Percentiles rank a stretch among this genome's conserved stretches.
Conservation (phyloP, 129 eudicot species). For the Artemisia argyi region DNA sequence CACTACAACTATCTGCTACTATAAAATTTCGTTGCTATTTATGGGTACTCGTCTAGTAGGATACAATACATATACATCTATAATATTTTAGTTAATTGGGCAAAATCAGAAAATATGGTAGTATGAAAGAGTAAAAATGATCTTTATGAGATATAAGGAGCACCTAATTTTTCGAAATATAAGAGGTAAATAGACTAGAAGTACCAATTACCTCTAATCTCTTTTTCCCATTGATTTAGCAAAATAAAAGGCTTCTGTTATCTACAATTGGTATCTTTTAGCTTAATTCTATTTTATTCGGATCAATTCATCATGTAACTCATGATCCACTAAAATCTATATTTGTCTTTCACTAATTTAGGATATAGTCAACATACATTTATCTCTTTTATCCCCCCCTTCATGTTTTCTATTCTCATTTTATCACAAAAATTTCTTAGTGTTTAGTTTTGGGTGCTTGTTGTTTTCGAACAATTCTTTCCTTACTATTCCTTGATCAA, state of each 20-base stretch:
- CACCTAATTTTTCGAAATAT: slow-evolving; percentile 25
- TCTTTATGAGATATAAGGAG: slow-evolving; percentile 14
- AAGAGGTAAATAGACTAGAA: slow-evolving; percentile 16
- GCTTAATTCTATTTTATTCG: slow-evolving; percentile 12
- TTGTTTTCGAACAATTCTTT: slow-evolving; percentile 10
- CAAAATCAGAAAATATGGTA: background rate
- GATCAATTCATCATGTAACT: slow-evolving; percentile 29
- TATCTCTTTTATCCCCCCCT: slow-evolving; percentile 10
- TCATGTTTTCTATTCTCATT: slow-evolving; percentile 11
- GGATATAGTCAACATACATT: slow-evolving; percentile 28
- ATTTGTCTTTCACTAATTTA: slow-evolving; percentile 29
- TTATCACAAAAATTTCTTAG: slow-evolving; percentile 7
- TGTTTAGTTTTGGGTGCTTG: slow-evolving; percentile 11
- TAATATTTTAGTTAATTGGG: too few species aligned
- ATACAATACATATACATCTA: too few species aligned
- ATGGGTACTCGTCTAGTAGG: too few species aligned
- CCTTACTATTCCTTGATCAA: slow-evolving; percentile 10
- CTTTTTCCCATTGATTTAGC: slow-evolving; percentile 22
- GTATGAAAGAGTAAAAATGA: slow-evolving; percentile 5
- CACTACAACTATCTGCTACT: too few species aligned
- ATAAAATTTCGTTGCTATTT: too few species aligned
- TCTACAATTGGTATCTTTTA: slow-evolving; percentile 6
- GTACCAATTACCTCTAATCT: slow-evolving; percentile 10
- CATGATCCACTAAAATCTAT: slow-evolving; percentile 19
- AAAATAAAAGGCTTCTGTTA: slow-evolving; percentile 21